Evolutionary conservation across 768 basidiomycete genomes (phyloP).

Genomic region (Butyriboletus loyo): DNA sequence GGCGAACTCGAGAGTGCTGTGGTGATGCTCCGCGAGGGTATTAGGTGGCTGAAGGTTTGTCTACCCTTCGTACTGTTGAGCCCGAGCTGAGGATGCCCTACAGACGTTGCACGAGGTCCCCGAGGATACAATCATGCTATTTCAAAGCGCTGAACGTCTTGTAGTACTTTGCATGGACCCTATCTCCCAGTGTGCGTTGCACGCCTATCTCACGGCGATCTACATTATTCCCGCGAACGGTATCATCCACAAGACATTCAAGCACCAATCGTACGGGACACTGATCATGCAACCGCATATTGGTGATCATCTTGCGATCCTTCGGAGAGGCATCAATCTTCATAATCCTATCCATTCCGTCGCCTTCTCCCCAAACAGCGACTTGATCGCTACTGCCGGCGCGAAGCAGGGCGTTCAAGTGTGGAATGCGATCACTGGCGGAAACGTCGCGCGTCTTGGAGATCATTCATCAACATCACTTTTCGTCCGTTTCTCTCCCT

Average conservation of each 20-base stretch:
- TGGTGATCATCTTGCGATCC: too few species aligned
- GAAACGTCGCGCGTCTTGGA: slow-evolving; percentile 21
- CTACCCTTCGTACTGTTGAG: not conserved
- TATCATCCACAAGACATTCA: slow-evolving; percentile 5
- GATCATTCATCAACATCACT: slow-evolving; percentile 5
- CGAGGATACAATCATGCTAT: not conserved
- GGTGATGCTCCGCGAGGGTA: slow-evolving; percentile 11
- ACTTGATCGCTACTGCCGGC: slow-evolving; percentile 16
- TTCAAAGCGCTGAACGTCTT: slow-evolving; percentile 19
- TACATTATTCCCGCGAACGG: not conserved
- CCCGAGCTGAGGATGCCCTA: not conserved
- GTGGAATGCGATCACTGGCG: slow-evolving; percentile 20
- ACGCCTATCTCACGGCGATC: slow-evolving; percentile 14
- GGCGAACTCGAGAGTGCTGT: slow-evolving; percentile 15
- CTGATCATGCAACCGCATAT: too few species aligned
- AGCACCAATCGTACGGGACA: slow-evolving; percentile 2
- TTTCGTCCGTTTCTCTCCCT: slow-evolving; percentile 19
- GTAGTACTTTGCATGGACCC: slow-evolving; percentile 19
- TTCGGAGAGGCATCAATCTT: slow-evolving; percentile 2
- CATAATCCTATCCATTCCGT: slow-evolving; percentile 10
- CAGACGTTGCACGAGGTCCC: slow-evolving; percentile 10
- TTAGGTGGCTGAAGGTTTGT: slow-evolving; percentile 10
- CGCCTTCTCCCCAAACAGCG: slow-evolving; percentile 10
- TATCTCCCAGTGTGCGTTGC: slow-evolving; percentile 21
- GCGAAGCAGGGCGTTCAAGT: slow-evolving; percentile 18